These are phyloP conservation scores for Aspergillus panamensis DNA, from an alignment of 495 filamentous ascomycete genomes.

Conservation along the genomic window DNA sequence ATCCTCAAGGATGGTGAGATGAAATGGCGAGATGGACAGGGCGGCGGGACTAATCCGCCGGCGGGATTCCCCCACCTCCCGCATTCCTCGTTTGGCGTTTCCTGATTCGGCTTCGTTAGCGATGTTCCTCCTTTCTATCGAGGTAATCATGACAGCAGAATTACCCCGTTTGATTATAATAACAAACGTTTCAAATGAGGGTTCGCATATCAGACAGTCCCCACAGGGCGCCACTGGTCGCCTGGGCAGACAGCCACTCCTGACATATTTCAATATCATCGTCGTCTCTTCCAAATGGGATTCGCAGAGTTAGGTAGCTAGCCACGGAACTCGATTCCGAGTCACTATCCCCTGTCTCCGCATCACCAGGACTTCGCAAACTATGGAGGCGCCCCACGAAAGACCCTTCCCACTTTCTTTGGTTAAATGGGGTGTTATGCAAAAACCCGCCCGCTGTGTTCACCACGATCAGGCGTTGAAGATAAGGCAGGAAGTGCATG, in stretches of 20 bases:
- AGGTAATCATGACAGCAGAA: background rate
- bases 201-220: slow-evolving; percentile 2
- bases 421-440: slow-evolving; percentile 5
- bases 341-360: background rate
- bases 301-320: slow-evolving; percentile 10
- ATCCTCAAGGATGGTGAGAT: background rate
- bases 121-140: background rate
- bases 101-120: background rate
- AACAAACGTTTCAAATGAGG: background rate
- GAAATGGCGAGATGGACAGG: background rate
- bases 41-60: background rate
- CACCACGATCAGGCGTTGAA: slow-evolving; percentile 17
- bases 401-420: slow-evolving; percentile 9
- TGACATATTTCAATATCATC: slow-evolving; percentile 18
- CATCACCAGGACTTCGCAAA: background rate
- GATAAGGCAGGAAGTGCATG: slow-evolving; percentile 6
- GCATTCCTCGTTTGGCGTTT: slow-evolving; percentile 2
- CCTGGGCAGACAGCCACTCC: slow-evolving; percentile 15
- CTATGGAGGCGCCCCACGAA: slow-evolving; percentile 12
- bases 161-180: background rate
- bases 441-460: slow-evolving; percentile 9
- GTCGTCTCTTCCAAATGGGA: slow-evolving; percentile 10
- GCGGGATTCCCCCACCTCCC: slow-evolving; percentile 19
- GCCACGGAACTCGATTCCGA: slow-evolving; percentile 7
- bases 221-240: slow-evolving; percentile 11